Base-by-base conservation (phyloP, 2,329 filamentous ascomycete genomes). In the Aspergillus fijiensis region DNA sequence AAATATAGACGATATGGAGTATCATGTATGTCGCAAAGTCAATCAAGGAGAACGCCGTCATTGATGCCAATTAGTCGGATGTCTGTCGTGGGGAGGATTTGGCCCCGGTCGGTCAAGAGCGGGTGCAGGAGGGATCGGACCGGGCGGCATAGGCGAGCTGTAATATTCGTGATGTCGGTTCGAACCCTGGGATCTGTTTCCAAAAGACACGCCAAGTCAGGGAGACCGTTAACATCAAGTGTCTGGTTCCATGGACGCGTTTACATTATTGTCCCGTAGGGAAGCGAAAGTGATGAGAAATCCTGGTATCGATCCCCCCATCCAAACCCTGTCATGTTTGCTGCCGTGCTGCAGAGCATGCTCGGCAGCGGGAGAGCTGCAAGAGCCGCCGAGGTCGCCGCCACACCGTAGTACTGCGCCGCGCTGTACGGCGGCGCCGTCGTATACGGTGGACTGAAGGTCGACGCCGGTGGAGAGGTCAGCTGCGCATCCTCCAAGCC, bases 341-440 rank as follows among this genome's bases (percentile, higher is more conserved):
- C 82, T 72, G 88, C 89, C 60, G 92, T 86, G 69, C 92, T 91
- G 78, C 94, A 98, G 70, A 96, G 82, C 85, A 93, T 90, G 80
- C 91, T 96, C 49, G 93, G 92, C 57, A 97, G 83, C 52, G 92
- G 90, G 50, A 96, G 84, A 48, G 88, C 81, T 23, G 91, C 86
- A 65, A 96, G 88, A 53, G 91, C 86, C 23, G 90, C 86, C 49
- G 87, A 85, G 60, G 89, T 87, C 71, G 88, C 85, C 14, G 92
- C 90, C 57, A 91, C 86, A 79, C 88, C 90, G 83, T 92, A 96
- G 81, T 88, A 96, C 69, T 85, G 81, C 48, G 79, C 67, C 42
- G 80, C 74, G 62, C 79, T 82, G 75, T 88, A 83, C 27, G 85
- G 84, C 60, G 85, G 84, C 60, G 89, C 87, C 23, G 89, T 87